These are phyloP conservation scores for Orbilia brochopaga DNA, from an alignment of 2,329 filamentous ascomycete species.

Conservation along the genomic window DNA sequence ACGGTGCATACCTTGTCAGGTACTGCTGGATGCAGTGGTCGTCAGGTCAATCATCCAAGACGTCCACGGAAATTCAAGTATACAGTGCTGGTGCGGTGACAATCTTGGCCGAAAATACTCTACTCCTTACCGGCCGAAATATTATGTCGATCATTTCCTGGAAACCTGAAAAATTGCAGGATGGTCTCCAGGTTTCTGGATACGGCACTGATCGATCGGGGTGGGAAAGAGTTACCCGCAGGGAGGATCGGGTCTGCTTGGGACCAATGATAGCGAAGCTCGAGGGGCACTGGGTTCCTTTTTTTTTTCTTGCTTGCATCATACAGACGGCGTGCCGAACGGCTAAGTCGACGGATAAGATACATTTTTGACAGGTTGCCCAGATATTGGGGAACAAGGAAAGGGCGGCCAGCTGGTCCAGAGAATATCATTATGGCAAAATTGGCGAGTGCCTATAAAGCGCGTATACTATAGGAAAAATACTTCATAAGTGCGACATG, in stretches of 20 bases:
- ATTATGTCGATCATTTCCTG: conserved; percentile 40
- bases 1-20: background rate
- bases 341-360: conserved; percentile 50
- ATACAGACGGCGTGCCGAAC: conserved; percentile 30
- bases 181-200: conserved; percentile 51
- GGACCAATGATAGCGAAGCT: conserved; percentile 44
- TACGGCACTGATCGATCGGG: conserved; percentile 44
- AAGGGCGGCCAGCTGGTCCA: conserved; percentile 12
- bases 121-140: conserved; percentile 41
- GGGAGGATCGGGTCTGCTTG: conserved; percentile 31
- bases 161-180: conserved; percentile 39
- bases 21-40: conserved; percentile 14
- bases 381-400: conserved; percentile 12
- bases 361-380: conserved; percentile 46
- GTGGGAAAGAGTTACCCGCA: conserved; percentile 14
- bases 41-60: conserved; percentile 8
- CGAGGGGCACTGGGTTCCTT: conserved; percentile 5
- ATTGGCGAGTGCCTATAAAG: conserved; percentile 48
- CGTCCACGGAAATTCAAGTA: conserved; percentile 25
- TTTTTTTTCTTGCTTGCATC: conserved; percentile 15
- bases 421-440: conserved; percentile 45
- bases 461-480: background rate
- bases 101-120: conserved; percentile 30
- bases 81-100: conserved; percentile 29
- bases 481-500: conserved; percentile 1